Percentiles rank a stretch among this genome's conserved stretches.
These are phyloP conservation scores for Spathaspora girioi DNA, from an alignment of 805 yeast genomes.

Conservation along the genomic window DNA sequence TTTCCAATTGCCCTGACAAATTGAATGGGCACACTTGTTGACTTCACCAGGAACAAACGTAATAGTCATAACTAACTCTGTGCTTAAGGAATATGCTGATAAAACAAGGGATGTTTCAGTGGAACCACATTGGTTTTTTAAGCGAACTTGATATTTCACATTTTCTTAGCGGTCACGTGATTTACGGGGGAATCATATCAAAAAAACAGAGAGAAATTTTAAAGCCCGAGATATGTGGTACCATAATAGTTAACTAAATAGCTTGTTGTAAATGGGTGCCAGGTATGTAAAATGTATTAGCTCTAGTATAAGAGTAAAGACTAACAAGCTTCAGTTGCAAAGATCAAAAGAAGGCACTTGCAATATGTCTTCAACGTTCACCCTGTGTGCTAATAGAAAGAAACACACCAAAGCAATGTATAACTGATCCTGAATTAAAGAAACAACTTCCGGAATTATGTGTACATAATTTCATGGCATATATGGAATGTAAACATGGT, in stretches of 20 bases:
- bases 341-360: slow-evolving; percentile 93
- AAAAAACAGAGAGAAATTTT: not conserved
- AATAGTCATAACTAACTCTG: too few relatives aligned
- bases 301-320: not conserved
- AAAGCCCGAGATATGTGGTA: not conserved
- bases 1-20: slow-evolving; percentile 64
- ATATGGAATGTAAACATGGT: slow-evolving; percentile 87
- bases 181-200: too few relatives aligned
- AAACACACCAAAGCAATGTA: slow-evolving; percentile 83
- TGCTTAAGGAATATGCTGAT: too few relatives aligned
- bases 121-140: too few relatives aligned
- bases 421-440: slow-evolving; percentile 73
- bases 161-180: not conserved
- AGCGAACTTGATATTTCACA: too few relatives aligned
- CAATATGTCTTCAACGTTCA: slow-evolving; percentile 90
- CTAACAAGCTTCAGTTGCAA: slow-evolving; percentile 59
- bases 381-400: slow-evolving; percentile 93
- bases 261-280: slow-evolving; percentile 45
- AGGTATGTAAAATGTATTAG: slow-evolving; percentile 30
- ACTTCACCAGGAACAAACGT: slow-evolving; percentile 87
- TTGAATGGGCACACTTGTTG: slow-evolving; percentile 50
- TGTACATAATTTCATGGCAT: slow-evolving; percentile 76
- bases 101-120: too few relatives aligned
- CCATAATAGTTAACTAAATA: not conserved
- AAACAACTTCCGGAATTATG: slow-evolving; percentile 84